A percentile compares a stretch with the other conserved stretches of the same genome.
Conservation (phyloP, 2,329 filamentous ascomycete species). For the Pseudogymnoascus sp. region DNA sequence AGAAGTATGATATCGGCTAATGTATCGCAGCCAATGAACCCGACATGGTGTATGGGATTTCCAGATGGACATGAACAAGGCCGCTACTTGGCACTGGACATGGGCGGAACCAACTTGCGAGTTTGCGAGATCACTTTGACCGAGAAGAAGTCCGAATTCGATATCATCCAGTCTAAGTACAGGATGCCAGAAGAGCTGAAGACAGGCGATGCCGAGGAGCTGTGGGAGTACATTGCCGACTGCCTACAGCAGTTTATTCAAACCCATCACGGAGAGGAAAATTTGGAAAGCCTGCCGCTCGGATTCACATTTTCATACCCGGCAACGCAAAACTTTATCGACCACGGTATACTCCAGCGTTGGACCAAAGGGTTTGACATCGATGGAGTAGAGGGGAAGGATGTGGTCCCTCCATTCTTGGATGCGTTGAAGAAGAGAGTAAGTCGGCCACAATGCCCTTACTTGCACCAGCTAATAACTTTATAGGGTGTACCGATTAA, state of each 20-base stretch:
- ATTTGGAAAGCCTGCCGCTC: conserved; percentile 62
- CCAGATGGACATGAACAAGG: conserved; percentile 83
- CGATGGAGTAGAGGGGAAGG: conserved; percentile 78
- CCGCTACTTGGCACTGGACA: conserved; percentile 82
- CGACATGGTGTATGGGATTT: conserved; percentile 89
- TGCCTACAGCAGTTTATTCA: conserved; percentile 87
- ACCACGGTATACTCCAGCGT: conserved; percentile 83
- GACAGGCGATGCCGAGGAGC: conserved; percentile 72
- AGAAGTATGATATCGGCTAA: conserved; percentile 13
- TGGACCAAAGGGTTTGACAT: conserved; percentile 99
- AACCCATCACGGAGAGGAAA: conserved; percentile 66
- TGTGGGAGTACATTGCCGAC: conserved; percentile 94
- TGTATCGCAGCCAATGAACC: conserved; percentile 79
- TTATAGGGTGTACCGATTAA: conserved; percentile 78
- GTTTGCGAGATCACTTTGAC: conserved; percentile 90
- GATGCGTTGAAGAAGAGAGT: conserved; percentile 65
- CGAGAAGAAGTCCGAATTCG: conserved; percentile 81
- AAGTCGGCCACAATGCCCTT: conserved; percentile 23
- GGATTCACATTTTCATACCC: conserved; percentile 98
- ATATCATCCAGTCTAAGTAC: conserved; percentile 95
- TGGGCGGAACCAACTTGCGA: conserved; percentile 92
- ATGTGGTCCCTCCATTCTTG: conserved; percentile 85
- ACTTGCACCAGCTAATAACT: conserved; percentile 15
- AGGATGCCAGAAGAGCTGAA: conserved; percentile 90
- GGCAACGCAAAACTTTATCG: conserved; percentile 86